Evolutionary conservation across 768 basidiomycete species (phyloP), one percentile per base, ranked within the genome.

Genomic region (Lyophyllum decastes): DNA sequence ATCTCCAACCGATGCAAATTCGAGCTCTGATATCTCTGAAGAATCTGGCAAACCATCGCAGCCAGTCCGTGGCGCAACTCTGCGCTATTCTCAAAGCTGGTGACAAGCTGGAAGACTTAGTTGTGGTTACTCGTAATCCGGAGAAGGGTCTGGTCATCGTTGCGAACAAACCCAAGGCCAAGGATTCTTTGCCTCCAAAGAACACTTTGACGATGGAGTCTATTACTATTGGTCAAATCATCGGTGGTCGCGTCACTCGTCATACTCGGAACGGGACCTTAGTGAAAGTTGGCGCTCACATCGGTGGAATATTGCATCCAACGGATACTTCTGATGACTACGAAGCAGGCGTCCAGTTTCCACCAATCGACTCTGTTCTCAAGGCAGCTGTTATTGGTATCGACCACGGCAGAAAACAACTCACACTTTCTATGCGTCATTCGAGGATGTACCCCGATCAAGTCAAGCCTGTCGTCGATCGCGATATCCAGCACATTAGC

Each of bases 121-220:
- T 92, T 7, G 91, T 98, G n/a, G 90, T 95, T 22, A 89, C 92
- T 9, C 90, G 92, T 61, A 94, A 92, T 67, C 79, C 85, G 8
- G 93, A 92, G 64, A 93, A 92, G 65, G 85, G 87, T 9, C 81
- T 98, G 61, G 89, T 97, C 59, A 87, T 97, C 60, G 91, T 95
- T 33, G 88, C 89, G 49, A 88, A 82, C 64, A 82, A 82, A 61
- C 87, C 88, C 1, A 87, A 87, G 68, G 73, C 78, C 38, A 85
- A 82, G 63, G 73, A 76, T 26, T 63, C 81, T 4, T 58, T 79
- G 4, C 68, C 79, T 16, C 73, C 77, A 54, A 88, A 85, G 63
- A 72, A 69, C 22, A 66, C 78, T 2, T 63, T 94, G 25, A 83
- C 84, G 7, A 76, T 93, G 69, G 89, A 92, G 52, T 80, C 81